Base-by-base conservation (phyloP, 306 rosid genomes). In the Betula pendula region DNA sequence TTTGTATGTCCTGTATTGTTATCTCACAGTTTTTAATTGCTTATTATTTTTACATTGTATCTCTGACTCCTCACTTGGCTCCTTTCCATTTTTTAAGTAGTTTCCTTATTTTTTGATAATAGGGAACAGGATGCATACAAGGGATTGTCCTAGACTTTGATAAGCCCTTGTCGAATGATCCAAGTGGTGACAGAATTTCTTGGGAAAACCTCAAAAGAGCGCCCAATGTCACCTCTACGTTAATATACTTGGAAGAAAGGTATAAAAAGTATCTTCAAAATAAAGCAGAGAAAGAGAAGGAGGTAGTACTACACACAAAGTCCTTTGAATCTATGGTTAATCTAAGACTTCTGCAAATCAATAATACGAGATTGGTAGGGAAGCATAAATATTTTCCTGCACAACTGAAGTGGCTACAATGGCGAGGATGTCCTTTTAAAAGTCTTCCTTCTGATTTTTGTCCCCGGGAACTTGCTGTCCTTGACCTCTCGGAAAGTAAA, bases 331-430 rank as follows among this genome's bases (percentile, higher is more conserved):
- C 77, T 76, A 84, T 89, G 93, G 77, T 47, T 53, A 80, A 75
- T 8, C 74, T 89, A 72, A 76, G 86, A 73, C 73, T 83, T 70
- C 96, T 91, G 67, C 87, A 89, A 80, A 87, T 89, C 62, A 88
- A 91, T 75, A 20, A 86, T 76, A 45, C 77, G 78, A 75, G 80
- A 68, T 68, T 89, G 80, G 75, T 81, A 81, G 96, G 96, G 3
- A 62, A 66, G 52, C 68, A 73, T 43, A 76, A 51, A 59, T 76
- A 1, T 29, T 84, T 91, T 55, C 94, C 96, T 5, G 69, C 75
- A n/a, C 74, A 67, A 56, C 62, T 91, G 79, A 91, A 78, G 84
- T 91, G 92, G 94, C 76, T 91, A 51, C 88, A 91, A 59, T 91
- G 94, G 96, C 87, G 74, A 78, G 87, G 74, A 16, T 89, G 96